phyloP scores from a whole-genome alignment of 2,329 filamentous ascomycete species.

The Tolypocladium endophyticum region DNA sequence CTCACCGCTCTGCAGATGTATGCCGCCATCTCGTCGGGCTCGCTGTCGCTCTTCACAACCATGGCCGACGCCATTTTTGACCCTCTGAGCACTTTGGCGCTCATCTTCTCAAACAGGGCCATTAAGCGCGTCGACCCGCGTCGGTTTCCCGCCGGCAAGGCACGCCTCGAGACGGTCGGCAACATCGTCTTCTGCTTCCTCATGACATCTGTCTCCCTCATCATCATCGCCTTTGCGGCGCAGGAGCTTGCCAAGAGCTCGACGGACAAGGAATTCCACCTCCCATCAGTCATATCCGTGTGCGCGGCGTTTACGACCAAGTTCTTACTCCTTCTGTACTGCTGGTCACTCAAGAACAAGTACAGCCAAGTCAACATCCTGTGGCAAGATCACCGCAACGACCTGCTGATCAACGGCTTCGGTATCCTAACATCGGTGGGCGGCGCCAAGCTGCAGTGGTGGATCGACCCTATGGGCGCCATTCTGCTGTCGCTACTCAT shows the following conservation, averaged over 20 bases:
- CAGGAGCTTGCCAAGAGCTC: constrained; percentile 52
- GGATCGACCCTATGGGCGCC: constrained; percentile 89
- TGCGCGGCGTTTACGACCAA: constrained; percentile 78
- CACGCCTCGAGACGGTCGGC: constrained; percentile 86
- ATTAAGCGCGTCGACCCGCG: constrained; percentile 77
- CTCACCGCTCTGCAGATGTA: constrained; percentile 79
- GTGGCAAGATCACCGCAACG: constrained; percentile 96
- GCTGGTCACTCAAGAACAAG: constrained; percentile 80
- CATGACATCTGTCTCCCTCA: constrained; percentile 85
- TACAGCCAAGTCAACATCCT: constrained; percentile 88
- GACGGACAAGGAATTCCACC: constrained; percentile 56
- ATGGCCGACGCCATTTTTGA: constrained; percentile 96
- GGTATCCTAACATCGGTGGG: constrained; percentile 87
- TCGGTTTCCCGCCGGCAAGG: constrained; percentile 85
- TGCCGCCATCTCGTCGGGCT: constrained; percentile 74
- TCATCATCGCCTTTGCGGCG: constrained; percentile 82
- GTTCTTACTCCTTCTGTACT: constrained; percentile 76
- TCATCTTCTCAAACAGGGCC: constrained; percentile 80
- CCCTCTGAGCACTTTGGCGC: constrained; percentile 75
- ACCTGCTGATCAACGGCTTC: constrained; percentile 92
- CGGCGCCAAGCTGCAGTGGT: constrained; percentile 81
- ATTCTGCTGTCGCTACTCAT: constrained; percentile 74
- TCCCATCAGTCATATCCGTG: constrained; percentile 79
- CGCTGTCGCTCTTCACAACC: constrained; percentile 93
- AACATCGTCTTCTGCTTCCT: constrained; percentile 96